Percentiles rank a stretch among this genome's conserved stretches.
phyloP scores from a whole-genome alignment of 2,329 filamentous ascomycete genomes.

The Fusarium armeniacum region DNA sequence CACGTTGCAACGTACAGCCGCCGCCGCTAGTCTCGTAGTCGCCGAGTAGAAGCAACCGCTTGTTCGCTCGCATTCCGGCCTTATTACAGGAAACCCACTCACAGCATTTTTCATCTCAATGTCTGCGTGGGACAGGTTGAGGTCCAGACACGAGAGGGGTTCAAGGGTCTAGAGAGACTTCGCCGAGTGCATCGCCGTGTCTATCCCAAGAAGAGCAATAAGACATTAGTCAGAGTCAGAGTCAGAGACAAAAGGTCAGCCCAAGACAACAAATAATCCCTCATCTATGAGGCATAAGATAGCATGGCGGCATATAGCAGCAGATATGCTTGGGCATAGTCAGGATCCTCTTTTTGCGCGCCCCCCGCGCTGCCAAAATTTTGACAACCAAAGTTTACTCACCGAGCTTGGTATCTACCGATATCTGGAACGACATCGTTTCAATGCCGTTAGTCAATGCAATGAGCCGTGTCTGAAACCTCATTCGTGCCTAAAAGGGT shows the following conservation, averaged over 20 bases:
- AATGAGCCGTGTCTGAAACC: slow-evolving; percentile 42
- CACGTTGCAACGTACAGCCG: slow-evolving; percentile 35
- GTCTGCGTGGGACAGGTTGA: slow-evolving; percentile 15
- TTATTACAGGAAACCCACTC: slow-evolving; percentile 41
- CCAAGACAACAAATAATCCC: slow-evolving; percentile 39
- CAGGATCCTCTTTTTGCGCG: slow-evolving; percentile 24
- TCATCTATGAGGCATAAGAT: slow-evolving; percentile 35
- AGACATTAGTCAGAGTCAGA: slow-evolving; percentile 5
- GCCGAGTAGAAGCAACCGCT: slow-evolving; percentile 32
- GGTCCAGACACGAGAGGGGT: slow-evolving; percentile 39
- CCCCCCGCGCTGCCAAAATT: slow-evolving; percentile 36
- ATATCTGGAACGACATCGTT: slow-evolving; percentile 39
- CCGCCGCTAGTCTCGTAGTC: slow-evolving; percentile 42
- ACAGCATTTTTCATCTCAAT: slow-evolving; percentile 28
- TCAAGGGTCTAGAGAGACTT: slow-evolving; percentile 38
- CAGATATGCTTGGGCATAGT: background rate
- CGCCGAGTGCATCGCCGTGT: slow-evolving; percentile 44
- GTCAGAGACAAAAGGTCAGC: background rate
- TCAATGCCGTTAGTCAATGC: slow-evolving; percentile 44
- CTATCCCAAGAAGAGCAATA: slow-evolving; percentile 45
- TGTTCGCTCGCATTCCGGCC: slow-evolving; percentile 42
- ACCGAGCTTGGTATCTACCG: slow-evolving; percentile 41
- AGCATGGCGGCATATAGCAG: slow-evolving; percentile 1
- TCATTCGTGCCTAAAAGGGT: slow-evolving; percentile 29
- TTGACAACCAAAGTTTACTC: slow-evolving; percentile 32